Evolutionary conservation across 495 filamentous ascomycete species (phyloP), one percentile per base, ranked within the genome.

Genomic region (Cryomyces antarcticus): DNA sequence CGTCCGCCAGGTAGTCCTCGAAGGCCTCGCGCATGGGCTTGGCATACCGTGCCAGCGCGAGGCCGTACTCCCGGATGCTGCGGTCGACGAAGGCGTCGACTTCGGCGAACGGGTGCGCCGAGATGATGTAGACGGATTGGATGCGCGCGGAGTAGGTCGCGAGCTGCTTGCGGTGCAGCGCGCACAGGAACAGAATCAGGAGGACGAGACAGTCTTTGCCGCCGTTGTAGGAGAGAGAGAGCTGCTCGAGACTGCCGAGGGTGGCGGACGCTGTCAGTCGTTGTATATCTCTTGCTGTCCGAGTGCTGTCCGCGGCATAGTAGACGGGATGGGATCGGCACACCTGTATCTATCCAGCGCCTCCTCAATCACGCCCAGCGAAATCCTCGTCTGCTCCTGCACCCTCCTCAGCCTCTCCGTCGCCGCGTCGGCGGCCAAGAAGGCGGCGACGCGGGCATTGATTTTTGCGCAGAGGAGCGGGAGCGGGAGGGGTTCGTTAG

Each of bases 161-260:
- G 11, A 54, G 52, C 33, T 42, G 45, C 44, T 47, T 54, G 38
- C 42, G 51, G 49, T 60, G 65, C 28, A 93, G 68, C 44, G 73
- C 72, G 47, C 77, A 73, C 51, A 96, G 75, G 60, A 88, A 83
- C 45, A 95, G 67, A 50, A 96, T 65, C n/a, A 96, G 69, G 7
- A 95, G 75, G 44, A 94, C 82, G 27, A 95, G 76, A 54, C 89
- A 97, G 72, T 97, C 89, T 59, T 97, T 97, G 37, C 89, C 89
- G 62, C 89, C 89, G 51, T 97, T 97, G 57, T 94, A 97, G 39
- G 92, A 92, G 45, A 97, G 67, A 7, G 88, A 85, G 38, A 96
- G 67, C 49, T 92, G 70, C 39, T 77, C 65, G 43, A 79, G 72
- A 41, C 82, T 86, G 47, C 50, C 24, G 27, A 30, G 30, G 6